Evolutionary conservation across 208 protist species (phyloP).

Genomic region (Angomonas desouzai): DNA sequence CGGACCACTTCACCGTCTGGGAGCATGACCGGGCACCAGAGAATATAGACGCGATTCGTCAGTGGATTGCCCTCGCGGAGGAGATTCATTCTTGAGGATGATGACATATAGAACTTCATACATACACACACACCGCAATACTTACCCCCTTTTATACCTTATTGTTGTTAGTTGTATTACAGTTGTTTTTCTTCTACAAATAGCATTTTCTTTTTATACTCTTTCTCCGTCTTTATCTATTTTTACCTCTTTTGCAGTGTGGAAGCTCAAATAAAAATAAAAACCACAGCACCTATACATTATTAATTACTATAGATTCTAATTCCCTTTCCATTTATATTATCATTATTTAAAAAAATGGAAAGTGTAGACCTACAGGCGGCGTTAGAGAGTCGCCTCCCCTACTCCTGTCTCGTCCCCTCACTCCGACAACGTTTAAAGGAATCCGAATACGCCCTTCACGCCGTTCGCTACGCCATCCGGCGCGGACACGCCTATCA

Average conservation of each 20-base stretch:
- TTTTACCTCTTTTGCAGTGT: constrained; percentile 3
- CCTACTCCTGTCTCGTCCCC: constrained; percentile 48
- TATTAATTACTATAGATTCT: too few species aligned
- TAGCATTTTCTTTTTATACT: neutral
- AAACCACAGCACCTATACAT: neutral
- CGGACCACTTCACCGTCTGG: constrained; percentile 39
- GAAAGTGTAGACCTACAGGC: constrained; percentile 53
- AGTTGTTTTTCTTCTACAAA: too few species aligned
- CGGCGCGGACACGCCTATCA: constrained; percentile 58
- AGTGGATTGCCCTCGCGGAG: constrained; percentile 51
- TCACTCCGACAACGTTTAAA: constrained; percentile 65
- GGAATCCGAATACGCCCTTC: constrained; percentile 39
- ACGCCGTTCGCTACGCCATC: constrained; percentile 34
- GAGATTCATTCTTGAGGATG: constrained; percentile 44
- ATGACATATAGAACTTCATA: too few species aligned
- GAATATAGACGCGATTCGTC: constrained; percentile 20
- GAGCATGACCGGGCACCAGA: constrained; percentile 53
- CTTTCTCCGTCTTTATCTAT: too few species aligned
- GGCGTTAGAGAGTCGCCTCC: constrained; percentile 40
- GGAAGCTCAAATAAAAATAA: neutral
- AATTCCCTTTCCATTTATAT: too few species aligned
- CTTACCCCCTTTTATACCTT: too few species aligned
- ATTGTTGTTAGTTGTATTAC: too few species aligned
- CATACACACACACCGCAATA: too few species aligned
- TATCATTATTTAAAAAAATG: too few species aligned